Percentiles rank a stretch among this genome's conserved stretches.
These are phyloP conservation scores for Leccinum uliginosum DNA, from an alignment of 768 basidiomycete species.

Conservation along the genomic window DNA sequence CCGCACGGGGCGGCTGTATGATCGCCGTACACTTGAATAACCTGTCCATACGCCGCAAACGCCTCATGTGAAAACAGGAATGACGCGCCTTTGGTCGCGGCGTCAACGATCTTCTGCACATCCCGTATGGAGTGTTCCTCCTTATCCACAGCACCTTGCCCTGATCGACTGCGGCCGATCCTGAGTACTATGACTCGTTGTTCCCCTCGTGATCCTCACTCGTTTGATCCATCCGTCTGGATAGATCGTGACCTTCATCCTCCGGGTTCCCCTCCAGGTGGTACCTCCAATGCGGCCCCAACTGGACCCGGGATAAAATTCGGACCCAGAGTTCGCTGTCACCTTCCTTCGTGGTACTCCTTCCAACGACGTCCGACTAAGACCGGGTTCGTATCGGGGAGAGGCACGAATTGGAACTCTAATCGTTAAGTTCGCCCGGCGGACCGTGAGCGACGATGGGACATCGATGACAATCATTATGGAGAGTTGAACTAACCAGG, in stretches of 20 bases:
- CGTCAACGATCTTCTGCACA: background rate
- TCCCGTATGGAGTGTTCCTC: background rate
- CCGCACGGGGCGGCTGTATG: conserved; percentile 61
- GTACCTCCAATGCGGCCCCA: too few species aligned
- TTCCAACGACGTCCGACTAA: conserved; percentile 50
- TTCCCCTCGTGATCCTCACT: conserved; percentile 61
- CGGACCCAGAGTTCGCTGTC: too few species aligned
- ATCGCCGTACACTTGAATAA: conserved; percentile 82
- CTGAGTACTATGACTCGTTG: conserved; percentile 3
- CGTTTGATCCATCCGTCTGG: conserved; percentile 97
- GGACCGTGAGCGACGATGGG: background rate
- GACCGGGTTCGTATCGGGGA: conserved; percentile 48
- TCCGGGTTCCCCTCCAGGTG: too few species aligned
- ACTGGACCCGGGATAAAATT: too few species aligned
- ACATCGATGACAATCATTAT: background rate
- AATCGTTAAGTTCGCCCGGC: background rate
- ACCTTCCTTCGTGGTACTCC: conserved; percentile 49
- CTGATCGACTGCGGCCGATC: conserved; percentile 10
- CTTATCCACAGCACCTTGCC: conserved; percentile 1
- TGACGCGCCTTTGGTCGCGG: conserved; percentile 16
- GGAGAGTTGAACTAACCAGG: conserved; percentile 6
- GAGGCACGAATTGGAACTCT: conserved; percentile 47
- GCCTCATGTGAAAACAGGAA: conserved; percentile 73
- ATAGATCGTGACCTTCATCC: conserved; percentile 81
- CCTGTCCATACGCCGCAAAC: conserved; percentile 85